Conservation (phyloP, 1,284 basidiomycete species). For the Trichosporon sp. region DNA sequence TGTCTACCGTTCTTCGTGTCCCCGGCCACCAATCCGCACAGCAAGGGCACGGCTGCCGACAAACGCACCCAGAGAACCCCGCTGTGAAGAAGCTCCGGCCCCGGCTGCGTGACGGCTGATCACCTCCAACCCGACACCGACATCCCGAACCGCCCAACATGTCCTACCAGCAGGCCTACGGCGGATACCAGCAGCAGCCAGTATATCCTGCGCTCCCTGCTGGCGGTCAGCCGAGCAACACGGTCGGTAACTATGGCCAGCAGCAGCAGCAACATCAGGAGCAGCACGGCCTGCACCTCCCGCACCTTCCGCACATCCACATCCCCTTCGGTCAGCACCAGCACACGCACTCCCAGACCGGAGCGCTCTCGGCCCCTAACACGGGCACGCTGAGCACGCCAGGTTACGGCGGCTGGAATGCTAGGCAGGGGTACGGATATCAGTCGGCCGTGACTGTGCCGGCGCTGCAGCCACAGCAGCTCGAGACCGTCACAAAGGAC, state of each 20-base stretch:
- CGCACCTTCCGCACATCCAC: slow-evolving; percentile 14
- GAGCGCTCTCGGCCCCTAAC: background rate
- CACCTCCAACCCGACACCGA: background rate
- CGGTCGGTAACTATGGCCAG: background rate
- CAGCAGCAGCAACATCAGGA: background rate
- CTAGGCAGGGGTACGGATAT: slow-evolving; percentile 21
- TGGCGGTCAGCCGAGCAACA: background rate
- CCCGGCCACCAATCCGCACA: background rate
- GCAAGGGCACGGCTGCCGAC: background rate
- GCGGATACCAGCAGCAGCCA: slow-evolving; percentile 16
- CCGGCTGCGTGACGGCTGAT: slow-evolving; percentile 3
- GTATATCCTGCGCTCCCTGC: slow-evolving; percentile 21
- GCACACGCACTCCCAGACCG: slow-evolving; percentile 15
- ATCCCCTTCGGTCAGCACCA: background rate
- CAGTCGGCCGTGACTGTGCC: background rate
- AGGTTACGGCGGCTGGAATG: background rate
- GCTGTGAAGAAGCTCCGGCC: slow-evolving; percentile 1
- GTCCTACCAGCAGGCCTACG: slow-evolving; percentile 20
- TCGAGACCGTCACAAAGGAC: slow-evolving; percentile 45
- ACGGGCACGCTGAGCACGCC: background rate
- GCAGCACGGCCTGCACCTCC: slow-evolving; percentile 8
- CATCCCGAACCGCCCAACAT: background rate
- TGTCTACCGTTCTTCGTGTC: background rate
- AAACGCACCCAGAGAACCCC: background rate
- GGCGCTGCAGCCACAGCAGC: slow-evolving; percentile 39